These are phyloP conservation scores for Pyricularia sp. DNA, from an alignment of 2,329 filamentous ascomycete species.

Conservation along the genomic window DNA sequence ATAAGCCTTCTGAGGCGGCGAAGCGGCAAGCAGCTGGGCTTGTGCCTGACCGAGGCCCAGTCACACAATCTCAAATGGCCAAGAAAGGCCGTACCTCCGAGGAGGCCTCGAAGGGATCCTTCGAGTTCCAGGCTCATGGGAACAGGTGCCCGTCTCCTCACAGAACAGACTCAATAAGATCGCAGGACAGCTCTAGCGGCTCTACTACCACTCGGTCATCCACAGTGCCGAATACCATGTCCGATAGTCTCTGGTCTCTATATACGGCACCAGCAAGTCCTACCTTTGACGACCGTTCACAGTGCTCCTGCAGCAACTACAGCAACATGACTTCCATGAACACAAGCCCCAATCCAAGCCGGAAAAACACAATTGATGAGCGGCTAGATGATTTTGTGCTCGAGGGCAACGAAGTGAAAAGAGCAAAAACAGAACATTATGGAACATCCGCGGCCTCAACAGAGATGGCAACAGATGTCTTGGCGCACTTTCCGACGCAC, in stretches of 20 bases:
- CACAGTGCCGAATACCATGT: background rate
- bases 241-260: background rate
- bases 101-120: background rate
- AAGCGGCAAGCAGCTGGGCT: background rate
- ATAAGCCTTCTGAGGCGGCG: background rate
- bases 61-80: background rate
- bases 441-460: background rate
- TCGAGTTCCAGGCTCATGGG: background rate
- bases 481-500: background rate
- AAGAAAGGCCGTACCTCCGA: background rate
- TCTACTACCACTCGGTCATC: background rate
- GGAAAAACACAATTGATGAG: background rate
- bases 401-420: background rate
- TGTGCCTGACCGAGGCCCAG: background rate
- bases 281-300: background rate
- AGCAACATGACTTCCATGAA: background rate
- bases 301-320: background rate
- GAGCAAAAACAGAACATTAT: background rate
- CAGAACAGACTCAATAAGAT: background rate
- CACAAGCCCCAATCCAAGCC: background rate
- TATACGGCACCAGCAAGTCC: background rate
- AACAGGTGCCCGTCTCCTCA: background rate
- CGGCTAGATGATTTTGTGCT: background rate
- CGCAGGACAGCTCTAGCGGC: background rate
- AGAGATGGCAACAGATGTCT: background rate